These are phyloP conservation scores for Camellia sinensis DNA, from an alignment of 148 eudicot genomes.

Conservation along the genomic window DNA sequence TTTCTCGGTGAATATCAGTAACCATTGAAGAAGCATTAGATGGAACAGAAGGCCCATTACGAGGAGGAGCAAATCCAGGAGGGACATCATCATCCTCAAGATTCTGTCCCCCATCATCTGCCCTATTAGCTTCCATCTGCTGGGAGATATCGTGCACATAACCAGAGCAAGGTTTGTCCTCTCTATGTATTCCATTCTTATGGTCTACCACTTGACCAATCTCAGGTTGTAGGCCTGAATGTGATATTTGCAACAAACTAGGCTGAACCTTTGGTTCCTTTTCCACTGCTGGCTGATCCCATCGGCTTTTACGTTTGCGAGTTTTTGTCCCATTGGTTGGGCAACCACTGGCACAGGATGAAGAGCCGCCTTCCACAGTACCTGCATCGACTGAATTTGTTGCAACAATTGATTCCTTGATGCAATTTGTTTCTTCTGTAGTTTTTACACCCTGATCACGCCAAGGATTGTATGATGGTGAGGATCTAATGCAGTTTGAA, in stretches of 20 bases:
- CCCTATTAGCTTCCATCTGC: slow-evolving; percentile 3
- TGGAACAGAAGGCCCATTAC: slow-evolving; percentile 40
- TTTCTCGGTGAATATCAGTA: slow-evolving; percentile 1
- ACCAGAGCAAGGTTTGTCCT: background rate
- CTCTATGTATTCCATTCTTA: slow-evolving; percentile 1
- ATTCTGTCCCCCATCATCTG: slow-evolving; percentile 25
- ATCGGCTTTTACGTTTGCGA: slow-evolving; percentile 87
- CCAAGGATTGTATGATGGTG: slow-evolving; percentile 34
- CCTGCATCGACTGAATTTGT: slow-evolving; percentile 32
- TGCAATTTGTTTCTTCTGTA: slow-evolving; percentile 39
- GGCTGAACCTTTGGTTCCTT: slow-evolving; percentile 30
- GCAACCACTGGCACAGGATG: slow-evolving; percentile 26
- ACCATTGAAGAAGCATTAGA: slow-evolving; percentile 22
- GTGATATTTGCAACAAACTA: slow-evolving; percentile 16
- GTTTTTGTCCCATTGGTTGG: slow-evolving; percentile 25
- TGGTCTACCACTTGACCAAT: background rate
- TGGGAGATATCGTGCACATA: background rate
- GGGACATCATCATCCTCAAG: slow-evolving; percentile 25
- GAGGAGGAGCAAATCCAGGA: slow-evolving; percentile 48
- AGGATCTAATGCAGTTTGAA: slow-evolving; percentile 31
- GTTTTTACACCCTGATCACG: slow-evolving; percentile 36
- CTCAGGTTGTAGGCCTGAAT: background rate
- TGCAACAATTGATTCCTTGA: slow-evolving; percentile 26
- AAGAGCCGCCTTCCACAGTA: slow-evolving; percentile 33
- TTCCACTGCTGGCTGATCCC: slow-evolving; percentile 65